Evolutionary conservation across 2,329 filamentous ascomycete genomes (phyloP).

Genomic region (Aspergillus amoenus): DNA sequence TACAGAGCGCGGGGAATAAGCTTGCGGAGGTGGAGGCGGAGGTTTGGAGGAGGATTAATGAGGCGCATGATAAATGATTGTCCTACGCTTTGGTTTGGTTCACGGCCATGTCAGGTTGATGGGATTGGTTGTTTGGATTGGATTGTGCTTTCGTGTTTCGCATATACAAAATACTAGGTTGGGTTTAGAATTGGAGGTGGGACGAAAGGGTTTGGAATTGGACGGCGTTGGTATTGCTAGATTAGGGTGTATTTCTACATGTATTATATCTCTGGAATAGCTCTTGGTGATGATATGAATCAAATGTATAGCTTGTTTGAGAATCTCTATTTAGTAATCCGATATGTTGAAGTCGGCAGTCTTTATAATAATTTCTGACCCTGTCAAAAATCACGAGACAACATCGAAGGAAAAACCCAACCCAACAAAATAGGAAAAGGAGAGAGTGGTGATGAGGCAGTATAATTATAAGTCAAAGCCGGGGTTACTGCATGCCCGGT

Average conservation of each 20-base stretch:
- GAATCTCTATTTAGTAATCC: neutral
- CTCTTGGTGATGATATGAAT: neutral
- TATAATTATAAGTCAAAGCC: conserved; percentile 5
- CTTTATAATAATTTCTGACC: conserved; percentile 3
- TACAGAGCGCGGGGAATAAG: conserved; percentile 40
- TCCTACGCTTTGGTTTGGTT: neutral
- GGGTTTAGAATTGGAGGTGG: too few relatives aligned
- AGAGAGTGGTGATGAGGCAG: conserved; percentile 9
- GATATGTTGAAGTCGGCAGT: conserved; percentile 7
- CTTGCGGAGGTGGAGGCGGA: conserved; percentile 47
- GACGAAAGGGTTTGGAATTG: too few relatives aligned
- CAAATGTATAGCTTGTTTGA: too few relatives aligned
- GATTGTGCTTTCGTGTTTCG: neutral
- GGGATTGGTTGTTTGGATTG: neutral
- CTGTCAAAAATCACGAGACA: neutral
- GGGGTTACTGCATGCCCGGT: conserved; percentile 10
- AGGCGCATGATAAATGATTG: conserved; percentile 29
- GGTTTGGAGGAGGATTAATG: conserved; percentile 50
- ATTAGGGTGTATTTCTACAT: neutral
- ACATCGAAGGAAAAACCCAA: neutral
- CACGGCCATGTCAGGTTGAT: neutral
- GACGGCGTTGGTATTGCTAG: too few relatives aligned
- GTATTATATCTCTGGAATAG: neutral
- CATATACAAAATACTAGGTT: too few relatives aligned
- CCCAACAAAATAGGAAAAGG: neutral